Base-by-base conservation (phyloP, 768 basidiomycete genomes). In the Asterophora lycoperdoides region DNA sequence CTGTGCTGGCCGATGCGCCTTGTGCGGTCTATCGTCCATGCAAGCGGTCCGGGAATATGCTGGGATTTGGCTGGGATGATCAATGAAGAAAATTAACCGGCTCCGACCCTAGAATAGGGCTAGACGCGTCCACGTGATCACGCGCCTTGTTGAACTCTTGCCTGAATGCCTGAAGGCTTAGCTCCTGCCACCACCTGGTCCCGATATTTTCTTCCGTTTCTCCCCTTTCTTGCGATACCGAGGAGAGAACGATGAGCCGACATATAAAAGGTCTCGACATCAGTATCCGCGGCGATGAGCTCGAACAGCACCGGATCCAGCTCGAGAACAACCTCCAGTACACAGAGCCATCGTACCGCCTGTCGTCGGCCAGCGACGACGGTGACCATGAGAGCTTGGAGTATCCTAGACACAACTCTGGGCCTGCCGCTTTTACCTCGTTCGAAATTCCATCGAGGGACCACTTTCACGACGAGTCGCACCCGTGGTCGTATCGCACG, bases 1-100 rank as follows among this genome's bases (percentile, higher is more conserved):
- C 60, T 80, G 81, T 15, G 89, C 69, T 15, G 86, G 78, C 30
- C 87, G 69, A 69, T 97, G 95, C 0, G 86, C 72, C 65, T 94
- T 94, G 68, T 95, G 91, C 23, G 77, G 78, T 60, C 79, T 78
- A 46, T 86, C 80, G 53, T 87, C 86, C 86, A 88, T 87, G n/a
- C 18, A 18, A 28, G 18, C 32, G 17, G 14, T 20, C 17, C 17
- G 4, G 35, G 8, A 34, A 34, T 7, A 33, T 10, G 15, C 14
- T 2, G 30, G 14, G 17, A n/a, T n/a, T n/a, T n/a, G n/a, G 20
- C 11, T 10, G 37, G 9, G 39, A 9, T 40, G 40, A 28, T 28
- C 5, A n/a, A 13, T 17, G 28, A 38, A n/a, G 23, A 38, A 46
- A 46, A 20, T 20, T 44, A 15, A 19, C 5, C 17, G 42, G 17